phyloP scores from a whole-genome alignment of 2,329 filamentous ascomycete genomes.

The Calcarisporium arbuscula region DNA sequence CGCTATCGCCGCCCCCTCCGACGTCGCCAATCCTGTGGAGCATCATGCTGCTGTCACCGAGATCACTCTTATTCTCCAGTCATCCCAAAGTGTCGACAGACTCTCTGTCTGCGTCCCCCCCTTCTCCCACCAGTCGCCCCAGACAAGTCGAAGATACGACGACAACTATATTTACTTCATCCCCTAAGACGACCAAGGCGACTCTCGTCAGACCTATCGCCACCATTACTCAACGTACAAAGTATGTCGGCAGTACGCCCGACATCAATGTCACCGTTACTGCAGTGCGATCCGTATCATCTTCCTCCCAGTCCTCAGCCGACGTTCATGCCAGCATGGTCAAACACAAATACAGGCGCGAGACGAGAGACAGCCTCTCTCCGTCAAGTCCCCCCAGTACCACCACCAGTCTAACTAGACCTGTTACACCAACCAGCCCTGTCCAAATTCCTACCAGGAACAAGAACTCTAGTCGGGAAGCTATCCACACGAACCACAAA shows the following conservation, averaged over 20 bases:
- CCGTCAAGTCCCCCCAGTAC: conserved; percentile 20
- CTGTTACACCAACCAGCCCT: conserved; percentile 38
- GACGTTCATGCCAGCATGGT: conserved; percentile 25
- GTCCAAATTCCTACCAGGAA: conserved; percentile 50
- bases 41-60: too few relatives aligned
- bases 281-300: conserved; percentile 9
- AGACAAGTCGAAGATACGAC: too few relatives aligned
- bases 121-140: too few relatives aligned
- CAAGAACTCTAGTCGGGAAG: conserved; percentile 23
- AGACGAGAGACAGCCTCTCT: conserved; percentile 16
- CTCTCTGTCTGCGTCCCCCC: too few relatives aligned
- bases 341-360: conserved; percentile 26
- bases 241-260: conserved; percentile 22
- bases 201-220: not conserved
- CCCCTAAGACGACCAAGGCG: conserved; percentile 2
- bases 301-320: conserved; percentile 6
- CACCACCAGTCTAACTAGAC: conserved; percentile 20
- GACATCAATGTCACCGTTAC: conserved; percentile 11
- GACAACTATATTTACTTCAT: too few relatives aligned
- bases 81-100: too few relatives aligned
- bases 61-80: too few relatives aligned
- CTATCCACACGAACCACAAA: conserved; percentile 26
- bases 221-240: conserved; percentile 15
- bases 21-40: too few relatives aligned
- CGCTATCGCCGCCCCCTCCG: too few relatives aligned